A percentile compares a stretch with the other conserved stretches of the same genome.
phyloP scores from a whole-genome alignment of 2,329 filamentous ascomycete species.

The Epichloe bromicola region DNA sequence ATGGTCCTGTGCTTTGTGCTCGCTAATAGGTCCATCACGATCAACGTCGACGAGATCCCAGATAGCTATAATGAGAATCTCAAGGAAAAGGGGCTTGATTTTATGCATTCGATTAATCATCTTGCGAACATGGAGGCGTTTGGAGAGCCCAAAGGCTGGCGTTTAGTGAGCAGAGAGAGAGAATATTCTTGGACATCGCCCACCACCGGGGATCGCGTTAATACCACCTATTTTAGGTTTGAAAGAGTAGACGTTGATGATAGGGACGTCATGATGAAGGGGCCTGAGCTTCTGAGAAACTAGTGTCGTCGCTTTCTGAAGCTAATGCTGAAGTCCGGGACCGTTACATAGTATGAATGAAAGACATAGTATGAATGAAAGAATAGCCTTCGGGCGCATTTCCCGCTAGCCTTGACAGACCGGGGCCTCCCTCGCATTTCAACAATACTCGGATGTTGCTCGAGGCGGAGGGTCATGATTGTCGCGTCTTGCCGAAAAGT shows the following conservation, averaged over 20 bases:
- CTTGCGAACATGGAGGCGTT: not conserved
- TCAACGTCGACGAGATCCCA: not conserved
- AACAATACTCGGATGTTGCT: too few species aligned
- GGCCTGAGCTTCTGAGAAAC: too few species aligned
- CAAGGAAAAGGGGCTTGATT: not conserved
- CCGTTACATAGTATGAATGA: too few species aligned
- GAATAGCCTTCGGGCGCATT: too few species aligned
- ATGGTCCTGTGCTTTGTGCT: not conserved
- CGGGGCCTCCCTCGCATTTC: too few species aligned
- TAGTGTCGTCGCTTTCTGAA: too few species aligned
- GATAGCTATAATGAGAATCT: not conserved
- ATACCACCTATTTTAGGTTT: not conserved
- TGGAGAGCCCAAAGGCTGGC: not conserved
- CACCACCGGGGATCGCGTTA: not conserved
- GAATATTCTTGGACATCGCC: not conserved
- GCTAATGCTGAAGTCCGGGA: too few species aligned
- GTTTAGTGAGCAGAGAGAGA: not conserved
- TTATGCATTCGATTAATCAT: not conserved
- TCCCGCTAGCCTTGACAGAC: too few species aligned
- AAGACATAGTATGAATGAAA: too few species aligned
- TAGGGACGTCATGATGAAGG: too few species aligned
- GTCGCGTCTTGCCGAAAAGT: too few species aligned
- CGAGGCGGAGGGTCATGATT: too few species aligned
- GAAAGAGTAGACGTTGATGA: not conserved
- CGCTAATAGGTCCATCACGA: constrained; percentile 1